phyloP scores from a whole-genome alignment of 805 yeast species.

The Candida hungchunana region DNA sequence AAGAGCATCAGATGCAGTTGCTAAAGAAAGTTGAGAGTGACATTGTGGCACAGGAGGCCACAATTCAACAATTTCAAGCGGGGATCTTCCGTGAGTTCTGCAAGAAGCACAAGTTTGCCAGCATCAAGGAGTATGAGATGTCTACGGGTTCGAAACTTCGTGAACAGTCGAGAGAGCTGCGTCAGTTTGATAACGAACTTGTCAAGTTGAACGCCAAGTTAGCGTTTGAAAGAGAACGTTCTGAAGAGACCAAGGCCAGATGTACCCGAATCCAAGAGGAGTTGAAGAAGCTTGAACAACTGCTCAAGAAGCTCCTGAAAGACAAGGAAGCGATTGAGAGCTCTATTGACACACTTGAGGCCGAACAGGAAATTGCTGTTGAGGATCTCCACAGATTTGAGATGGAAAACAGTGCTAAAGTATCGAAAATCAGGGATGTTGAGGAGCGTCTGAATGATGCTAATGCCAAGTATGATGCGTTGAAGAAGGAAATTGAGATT shows the following conservation, averaged over 20 bases:
- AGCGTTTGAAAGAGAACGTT: conserved; percentile 59
- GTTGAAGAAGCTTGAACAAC: conserved; percentile 32
- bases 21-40: conserved; percentile 21
- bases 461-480: conserved; percentile 23
- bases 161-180: conserved; percentile 54
- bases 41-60: conserved; percentile 26
- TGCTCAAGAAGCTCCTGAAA: conserved; percentile 29
- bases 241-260: conserved; percentile 46
- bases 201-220: conserved; percentile 56
- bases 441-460: conserved; percentile 48
- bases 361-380: conserved; percentile 36
- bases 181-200: conserved; percentile 58
- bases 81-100: conserved; percentile 54
- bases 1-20: conserved; percentile 24
- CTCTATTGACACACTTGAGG: conserved; percentile 35
- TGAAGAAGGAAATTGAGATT: conserved; percentile 32
- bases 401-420: conserved; percentile 27
- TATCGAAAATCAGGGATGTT: conserved; percentile 31
- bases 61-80: conserved; percentile 36
- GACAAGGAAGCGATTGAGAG: conserved; percentile 30
- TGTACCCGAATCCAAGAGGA: conserved; percentile 40
- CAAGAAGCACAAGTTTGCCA: conserved; percentile 43
- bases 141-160: conserved; percentile 57
- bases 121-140: conserved; percentile 65
- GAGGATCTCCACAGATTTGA: conserved; percentile 35